Conservation (phyloP, 2,329 filamentous ascomycete species). For the Pezicula radicicola region DNA sequence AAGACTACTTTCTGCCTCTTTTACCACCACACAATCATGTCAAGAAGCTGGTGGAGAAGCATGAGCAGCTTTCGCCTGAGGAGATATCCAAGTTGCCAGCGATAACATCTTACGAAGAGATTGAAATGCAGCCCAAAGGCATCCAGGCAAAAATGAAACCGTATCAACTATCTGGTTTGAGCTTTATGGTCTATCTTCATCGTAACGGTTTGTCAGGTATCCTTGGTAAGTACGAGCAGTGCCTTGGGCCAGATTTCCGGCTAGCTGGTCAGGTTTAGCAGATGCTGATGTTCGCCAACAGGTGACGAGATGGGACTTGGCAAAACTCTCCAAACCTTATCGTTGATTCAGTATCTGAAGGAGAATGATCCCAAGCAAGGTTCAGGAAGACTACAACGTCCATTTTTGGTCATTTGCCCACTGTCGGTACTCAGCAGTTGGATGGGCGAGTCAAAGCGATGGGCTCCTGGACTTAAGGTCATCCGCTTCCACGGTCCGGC, state of each 20-base stretch:
- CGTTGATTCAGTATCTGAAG: slow-evolving; percentile 45
- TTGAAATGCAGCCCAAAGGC: slow-evolving; percentile 22
- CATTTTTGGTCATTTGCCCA: slow-evolving; percentile 46
- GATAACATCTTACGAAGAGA: slow-evolving; percentile 23
- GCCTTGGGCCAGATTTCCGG: not conserved
- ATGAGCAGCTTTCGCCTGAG: slow-evolving; percentile 16
- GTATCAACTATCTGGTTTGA: slow-evolving; percentile 47
- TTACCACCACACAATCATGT: slow-evolving; percentile 31
- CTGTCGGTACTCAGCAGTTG: slow-evolving; percentile 47
- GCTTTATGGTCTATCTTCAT: slow-evolving; percentile 44
- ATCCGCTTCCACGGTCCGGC: slow-evolving; percentile 44
- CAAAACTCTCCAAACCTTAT: slow-evolving; percentile 46
- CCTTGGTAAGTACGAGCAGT: slow-evolving; percentile 28
- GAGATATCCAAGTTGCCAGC: slow-evolving; percentile 19
- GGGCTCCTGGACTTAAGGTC: slow-evolving; percentile 43
- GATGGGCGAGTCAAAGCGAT: slow-evolving; percentile 43
- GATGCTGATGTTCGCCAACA: not conserved
- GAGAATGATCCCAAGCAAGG: slow-evolving; percentile 32
- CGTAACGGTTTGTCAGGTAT: slow-evolving; percentile 41
- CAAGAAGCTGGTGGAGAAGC: slow-evolving; percentile 25
- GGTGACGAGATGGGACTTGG: slow-evolving; percentile 47
- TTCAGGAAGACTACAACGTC: slow-evolving; percentile 34
- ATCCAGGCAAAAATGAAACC: slow-evolving; percentile 48
- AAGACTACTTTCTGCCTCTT: slow-evolving; percentile 28
- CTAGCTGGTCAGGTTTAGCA: not conserved